These are phyloP conservation scores for Solanum verrucosum DNA, from an alignment of 257 asterid genomes.

Conservation along the genomic window DNA sequence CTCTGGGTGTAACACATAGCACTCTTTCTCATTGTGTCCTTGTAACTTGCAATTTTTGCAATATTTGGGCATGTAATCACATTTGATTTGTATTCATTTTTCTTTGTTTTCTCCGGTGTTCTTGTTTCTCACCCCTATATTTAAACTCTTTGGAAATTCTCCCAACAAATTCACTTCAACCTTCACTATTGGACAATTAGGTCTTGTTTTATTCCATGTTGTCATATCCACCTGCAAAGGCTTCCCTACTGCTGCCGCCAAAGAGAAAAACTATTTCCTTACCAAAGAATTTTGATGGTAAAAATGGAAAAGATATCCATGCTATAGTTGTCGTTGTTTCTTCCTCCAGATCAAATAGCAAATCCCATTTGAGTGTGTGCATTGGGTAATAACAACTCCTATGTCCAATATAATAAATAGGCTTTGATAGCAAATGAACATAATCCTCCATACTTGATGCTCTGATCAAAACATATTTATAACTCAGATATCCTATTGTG, in stretches of 20 bases:
- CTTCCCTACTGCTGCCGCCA: neutral
- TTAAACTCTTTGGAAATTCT: neutral
- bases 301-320: neutral
- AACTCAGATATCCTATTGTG: neutral
- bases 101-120: neutral
- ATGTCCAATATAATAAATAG: neutral
- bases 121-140: neutral
- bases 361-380: neutral
- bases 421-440: neutral
- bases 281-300: neutral
- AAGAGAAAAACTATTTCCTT: neutral
- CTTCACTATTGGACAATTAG: too few relatives aligned
- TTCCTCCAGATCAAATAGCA: neutral
- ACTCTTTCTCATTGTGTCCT: neutral
- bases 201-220: neutral
- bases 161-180: neutral
- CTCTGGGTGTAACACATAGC: neutral
- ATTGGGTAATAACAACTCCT: neutral
- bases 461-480: too few relatives aligned
- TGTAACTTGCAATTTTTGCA: neutral
- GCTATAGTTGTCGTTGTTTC: neutral
- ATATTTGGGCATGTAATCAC: neutral
- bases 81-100: neutral
- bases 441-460: neutral
- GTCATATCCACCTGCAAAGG: neutral